Conservation (phyloP, 225 moss, liverwort and hornwort genomes). For the Asterella californica region DNA sequence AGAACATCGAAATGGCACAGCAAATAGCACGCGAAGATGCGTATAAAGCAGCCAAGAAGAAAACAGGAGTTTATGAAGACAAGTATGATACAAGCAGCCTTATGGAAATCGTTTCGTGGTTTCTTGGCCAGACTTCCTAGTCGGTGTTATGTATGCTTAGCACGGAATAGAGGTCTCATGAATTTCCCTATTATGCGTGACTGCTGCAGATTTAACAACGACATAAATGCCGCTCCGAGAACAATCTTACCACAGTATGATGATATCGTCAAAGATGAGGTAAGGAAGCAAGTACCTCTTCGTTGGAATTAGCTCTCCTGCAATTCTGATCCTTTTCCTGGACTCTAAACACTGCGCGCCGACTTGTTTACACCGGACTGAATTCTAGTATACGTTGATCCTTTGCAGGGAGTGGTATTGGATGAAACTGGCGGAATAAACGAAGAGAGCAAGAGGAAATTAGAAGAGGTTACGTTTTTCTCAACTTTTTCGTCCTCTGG, state of each 20-base stretch:
- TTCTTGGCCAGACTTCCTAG: neutral
- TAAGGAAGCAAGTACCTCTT: slow-evolving; percentile 13
- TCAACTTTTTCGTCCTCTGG: neutral
- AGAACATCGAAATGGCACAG: slow-evolving; percentile 82
- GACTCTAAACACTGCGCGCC: neutral
- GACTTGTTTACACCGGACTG: neutral
- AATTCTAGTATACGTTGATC: neutral
- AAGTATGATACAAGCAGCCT: slow-evolving; percentile 49
- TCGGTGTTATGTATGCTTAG: neutral
- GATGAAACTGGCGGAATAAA: slow-evolving; percentile 80
- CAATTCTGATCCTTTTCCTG: neutral
- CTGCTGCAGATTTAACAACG: slow-evolving; percentile 71
- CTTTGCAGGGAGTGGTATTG: slow-evolving; percentile 64
- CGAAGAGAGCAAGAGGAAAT: slow-evolving; percentile 66
- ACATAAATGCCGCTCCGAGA: slow-evolving; percentile 61
- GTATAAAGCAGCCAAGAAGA: slow-evolving; percentile 94
- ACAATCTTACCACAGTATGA: slow-evolving; percentile 92
- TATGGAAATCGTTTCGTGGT: neutral
- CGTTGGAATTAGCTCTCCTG: neutral
- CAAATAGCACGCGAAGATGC: slow-evolving; percentile 83
- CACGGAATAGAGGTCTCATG: neutral
- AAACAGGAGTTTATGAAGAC: slow-evolving; percentile 85
- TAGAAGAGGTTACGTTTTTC: slow-evolving; percentile 67
- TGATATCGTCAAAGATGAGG: slow-evolving; percentile 79
- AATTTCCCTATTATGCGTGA: neutral